Evolutionary conservation across 345 rosid species (phyloP).

Genomic region (Eucalyptus pumila): DNA sequence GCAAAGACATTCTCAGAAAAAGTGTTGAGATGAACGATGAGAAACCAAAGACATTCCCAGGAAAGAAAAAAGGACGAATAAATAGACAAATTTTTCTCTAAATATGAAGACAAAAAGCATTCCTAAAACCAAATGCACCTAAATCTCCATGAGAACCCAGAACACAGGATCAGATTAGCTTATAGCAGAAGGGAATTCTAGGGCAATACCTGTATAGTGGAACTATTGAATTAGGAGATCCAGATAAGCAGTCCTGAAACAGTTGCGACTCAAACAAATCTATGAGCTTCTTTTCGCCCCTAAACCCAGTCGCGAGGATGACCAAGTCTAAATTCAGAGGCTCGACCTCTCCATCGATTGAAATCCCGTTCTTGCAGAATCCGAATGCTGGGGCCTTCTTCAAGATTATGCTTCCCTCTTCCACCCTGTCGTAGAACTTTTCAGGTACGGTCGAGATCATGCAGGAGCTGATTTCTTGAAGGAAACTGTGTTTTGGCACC

Average conservation of each 20-base stretch:
- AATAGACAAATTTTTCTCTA: not conserved
- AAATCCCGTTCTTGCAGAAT: conserved; percentile 18
- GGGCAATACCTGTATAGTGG: conserved; percentile 26
- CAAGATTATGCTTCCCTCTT: conserved; percentile 27
- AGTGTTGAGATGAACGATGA: not conserved
- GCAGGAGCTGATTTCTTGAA: conserved; percentile 9
- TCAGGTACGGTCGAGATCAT: conserved; percentile 4
- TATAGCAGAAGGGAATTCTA: not conserved
- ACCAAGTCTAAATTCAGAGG: conserved; percentile 16
- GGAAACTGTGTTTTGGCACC: conserved; percentile 27
- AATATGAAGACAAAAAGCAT: not conserved
- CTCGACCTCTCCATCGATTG: not conserved
- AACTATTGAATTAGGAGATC: conserved; percentile 6
- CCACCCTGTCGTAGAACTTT: conserved; percentile 18
- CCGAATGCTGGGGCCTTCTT: conserved; percentile 17
- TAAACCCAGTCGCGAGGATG: conserved; percentile 23
- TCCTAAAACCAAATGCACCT: not conserved
- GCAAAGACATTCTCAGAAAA: not conserved
- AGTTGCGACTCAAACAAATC: conserved; percentile 5
- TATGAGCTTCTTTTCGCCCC: conserved; percentile 18
- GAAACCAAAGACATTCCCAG: not conserved
- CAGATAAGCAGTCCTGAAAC: conserved; percentile 4
- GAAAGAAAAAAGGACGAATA: not conserved
- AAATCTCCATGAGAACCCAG: not conserved
- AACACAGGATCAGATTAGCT: not conserved